A percentile compares a stretch with the other conserved stretches of the same genome.
Conservation (phyloP, 768 basidiomycete genomes). For the Pseudohyphozyma bogoriensis region DNA sequence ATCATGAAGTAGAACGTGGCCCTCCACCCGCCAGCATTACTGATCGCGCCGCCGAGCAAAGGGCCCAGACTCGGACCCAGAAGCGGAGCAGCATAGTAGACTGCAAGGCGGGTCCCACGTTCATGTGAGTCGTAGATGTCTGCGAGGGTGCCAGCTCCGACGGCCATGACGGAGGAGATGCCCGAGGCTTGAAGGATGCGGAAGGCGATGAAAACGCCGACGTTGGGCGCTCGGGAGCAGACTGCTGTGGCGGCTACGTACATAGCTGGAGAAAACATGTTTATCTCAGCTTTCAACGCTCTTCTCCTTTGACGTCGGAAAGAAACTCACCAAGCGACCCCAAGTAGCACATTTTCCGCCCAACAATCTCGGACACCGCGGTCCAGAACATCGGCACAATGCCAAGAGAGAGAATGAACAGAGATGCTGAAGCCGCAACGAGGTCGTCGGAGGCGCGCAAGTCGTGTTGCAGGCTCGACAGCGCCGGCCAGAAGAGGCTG, state of each 20-base stretch:
- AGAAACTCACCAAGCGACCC: not conserved
- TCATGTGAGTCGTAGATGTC: slow-evolving; percentile 41
- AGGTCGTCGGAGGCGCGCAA: slow-evolving; percentile 53
- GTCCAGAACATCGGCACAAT: slow-evolving; percentile 56
- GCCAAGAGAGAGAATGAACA: slow-evolving; percentile 66
- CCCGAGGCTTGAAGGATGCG: slow-evolving; percentile 58
- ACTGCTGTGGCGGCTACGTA: slow-evolving; percentile 52
- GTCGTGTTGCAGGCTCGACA: slow-evolving; percentile 33
- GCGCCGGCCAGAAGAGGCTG: slow-evolving; percentile 18
- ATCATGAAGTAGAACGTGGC: slow-evolving; percentile 73
- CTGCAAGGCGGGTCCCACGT: slow-evolving; percentile 65
- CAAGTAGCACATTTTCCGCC: slow-evolving; percentile 51
- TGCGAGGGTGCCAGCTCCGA: slow-evolving; percentile 67
- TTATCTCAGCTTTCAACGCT: not conserved
- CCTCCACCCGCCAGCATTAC: slow-evolving; percentile 57
- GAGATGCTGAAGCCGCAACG: slow-evolving; percentile 57
- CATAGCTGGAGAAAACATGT: not conserved
- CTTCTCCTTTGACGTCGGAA: too few relatives aligned
- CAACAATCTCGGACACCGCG: slow-evolving; percentile 62
- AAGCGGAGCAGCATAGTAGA: slow-evolving; percentile 68
- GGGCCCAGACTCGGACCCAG: slow-evolving; percentile 53
- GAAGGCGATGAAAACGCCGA: slow-evolving; percentile 55
- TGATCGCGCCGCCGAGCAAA: slow-evolving; percentile 60
- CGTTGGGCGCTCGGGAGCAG: slow-evolving; percentile 50
- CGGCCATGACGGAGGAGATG: slow-evolving; percentile 55